Evolutionary conservation across 768 basidiomycete species (phyloP).

Genomic region (Suillus subalutaceus): DNA sequence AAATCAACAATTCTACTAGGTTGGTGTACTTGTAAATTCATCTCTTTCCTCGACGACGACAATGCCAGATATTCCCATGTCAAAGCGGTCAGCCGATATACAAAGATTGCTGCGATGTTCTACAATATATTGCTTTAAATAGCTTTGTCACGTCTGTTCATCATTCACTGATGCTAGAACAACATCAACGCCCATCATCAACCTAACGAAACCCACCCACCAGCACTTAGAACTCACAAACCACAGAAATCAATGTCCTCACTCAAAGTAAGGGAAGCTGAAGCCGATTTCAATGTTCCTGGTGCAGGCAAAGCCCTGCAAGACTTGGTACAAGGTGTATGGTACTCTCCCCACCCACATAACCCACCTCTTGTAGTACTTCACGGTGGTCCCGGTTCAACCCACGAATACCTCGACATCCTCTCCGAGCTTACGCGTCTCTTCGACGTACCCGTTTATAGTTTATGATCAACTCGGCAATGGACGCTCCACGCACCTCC

Average conservation of each 20-base stretch:
- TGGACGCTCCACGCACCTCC: slow-evolving; percentile 59
- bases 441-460: slow-evolving; percentile 47
- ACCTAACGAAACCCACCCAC: too few relatives aligned
- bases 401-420: slow-evolving; percentile 44
- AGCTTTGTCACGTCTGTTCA: too few relatives aligned
- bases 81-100: too few relatives aligned
- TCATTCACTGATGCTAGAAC: too few relatives aligned
- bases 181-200: too few relatives aligned
- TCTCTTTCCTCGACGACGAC: too few relatives aligned
- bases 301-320: slow-evolving; percentile 34
- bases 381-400: slow-evolving; percentile 57
- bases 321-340: slow-evolving; percentile 56
- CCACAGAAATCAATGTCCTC: slow-evolving; percentile 23
- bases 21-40: too few relatives aligned
- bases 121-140: background rate
- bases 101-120: background rate
- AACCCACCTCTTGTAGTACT: slow-evolving; percentile 49
- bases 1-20: too few relatives aligned
- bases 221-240: too few relatives aligned
- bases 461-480: slow-evolving; percentile 60
- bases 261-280: slow-evolving; percentile 36
- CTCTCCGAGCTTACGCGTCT: slow-evolving; percentile 41
- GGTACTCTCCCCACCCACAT: slow-evolving; percentile 41
- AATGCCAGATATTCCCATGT: too few relatives aligned
- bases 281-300: slow-evolving; percentile 28